Percentiles rank a stretch among this genome's conserved stretches.
phyloP scores from a whole-genome alignment of 148 eudicot species.

The Arctostaphylos glauca region DNA sequence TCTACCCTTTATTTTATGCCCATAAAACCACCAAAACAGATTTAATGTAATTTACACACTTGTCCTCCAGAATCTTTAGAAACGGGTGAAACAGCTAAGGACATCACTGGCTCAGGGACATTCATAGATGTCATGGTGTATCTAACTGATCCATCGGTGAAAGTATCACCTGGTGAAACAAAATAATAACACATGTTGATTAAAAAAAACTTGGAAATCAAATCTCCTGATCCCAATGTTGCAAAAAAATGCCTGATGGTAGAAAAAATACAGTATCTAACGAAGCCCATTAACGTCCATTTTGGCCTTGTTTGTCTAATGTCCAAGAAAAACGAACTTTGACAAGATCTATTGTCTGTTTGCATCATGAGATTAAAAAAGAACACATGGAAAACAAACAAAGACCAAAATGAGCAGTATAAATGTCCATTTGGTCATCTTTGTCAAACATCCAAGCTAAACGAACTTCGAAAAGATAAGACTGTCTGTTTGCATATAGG shows the following conservation, averaged over 20 bases:
- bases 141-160: slow-evolving; percentile 86
- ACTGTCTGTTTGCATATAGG: background rate
- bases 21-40: background rate
- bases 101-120: slow-evolving; percentile 97
- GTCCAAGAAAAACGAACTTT: background rate
- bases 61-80: slow-evolving; percentile 95
- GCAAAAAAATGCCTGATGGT: background rate
- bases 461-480: background rate
- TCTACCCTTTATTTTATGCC: background rate
- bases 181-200: background rate
- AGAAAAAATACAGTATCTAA: background rate
- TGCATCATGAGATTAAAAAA: background rate
- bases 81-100: slow-evolving; percentile 88
- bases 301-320: background rate
- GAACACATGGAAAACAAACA: background rate
- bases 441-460: background rate
- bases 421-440: background rate
- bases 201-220: background rate
- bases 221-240: too few species aligned
- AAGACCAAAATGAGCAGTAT: background rate
- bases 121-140: slow-evolving; percentile 99
- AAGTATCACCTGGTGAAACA: slow-evolving; percentile 77
- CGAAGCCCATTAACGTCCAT: background rate
- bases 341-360: background rate
- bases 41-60: slow-evolving; percentile 46